These are phyloP conservation scores for Candida awuae DNA, from an alignment of 805 yeast species.

Conservation along the genomic window DNA sequence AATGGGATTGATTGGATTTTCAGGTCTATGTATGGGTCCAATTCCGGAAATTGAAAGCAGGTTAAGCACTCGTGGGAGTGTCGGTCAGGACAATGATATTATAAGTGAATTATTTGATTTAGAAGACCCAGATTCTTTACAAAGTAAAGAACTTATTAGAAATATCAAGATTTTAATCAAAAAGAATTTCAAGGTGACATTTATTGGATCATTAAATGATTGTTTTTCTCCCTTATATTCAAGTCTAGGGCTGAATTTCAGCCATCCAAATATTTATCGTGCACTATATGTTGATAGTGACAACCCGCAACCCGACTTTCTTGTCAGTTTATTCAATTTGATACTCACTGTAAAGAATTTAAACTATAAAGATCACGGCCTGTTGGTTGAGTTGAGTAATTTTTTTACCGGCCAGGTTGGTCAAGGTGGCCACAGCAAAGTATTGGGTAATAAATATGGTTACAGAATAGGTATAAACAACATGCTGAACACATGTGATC, in stretches of 20 bases:
- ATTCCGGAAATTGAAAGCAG: conserved; percentile 80
- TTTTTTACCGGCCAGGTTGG: conserved; percentile 70
- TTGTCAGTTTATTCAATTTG: conserved; percentile 28
- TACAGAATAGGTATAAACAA: conserved; percentile 68
- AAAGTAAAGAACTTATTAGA: conserved; percentile 60
- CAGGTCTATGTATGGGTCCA: conserved; percentile 90
- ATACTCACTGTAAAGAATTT: conserved; percentile 23
- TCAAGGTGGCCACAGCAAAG: conserved; percentile 71
- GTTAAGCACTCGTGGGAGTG: conserved; percentile 55
- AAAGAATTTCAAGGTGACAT: conserved; percentile 67
- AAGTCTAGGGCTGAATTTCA: conserved; percentile 64
- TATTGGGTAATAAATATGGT: conserved; percentile 48
- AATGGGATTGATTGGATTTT: conserved; percentile 82
- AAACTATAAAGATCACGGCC: conserved; percentile 25
- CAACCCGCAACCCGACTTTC: conserved; percentile 32
- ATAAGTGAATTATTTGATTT: conserved; percentile 81
- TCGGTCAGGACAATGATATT: conserved; percentile 80
- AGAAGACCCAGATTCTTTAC: conserved; percentile 64
- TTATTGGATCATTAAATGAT: conserved; percentile 83
- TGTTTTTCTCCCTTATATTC: conserved; percentile 91
- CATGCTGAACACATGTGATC: conserved; percentile 66
- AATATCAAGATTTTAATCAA: conserved; percentile 59
- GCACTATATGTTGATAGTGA: conserved; percentile 66
- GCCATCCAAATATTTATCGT: conserved; percentile 82
- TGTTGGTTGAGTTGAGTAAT: conserved; percentile 55